Conservation (phyloP, 148 eudicot genomes). For the Agrostemma githago region DNA sequence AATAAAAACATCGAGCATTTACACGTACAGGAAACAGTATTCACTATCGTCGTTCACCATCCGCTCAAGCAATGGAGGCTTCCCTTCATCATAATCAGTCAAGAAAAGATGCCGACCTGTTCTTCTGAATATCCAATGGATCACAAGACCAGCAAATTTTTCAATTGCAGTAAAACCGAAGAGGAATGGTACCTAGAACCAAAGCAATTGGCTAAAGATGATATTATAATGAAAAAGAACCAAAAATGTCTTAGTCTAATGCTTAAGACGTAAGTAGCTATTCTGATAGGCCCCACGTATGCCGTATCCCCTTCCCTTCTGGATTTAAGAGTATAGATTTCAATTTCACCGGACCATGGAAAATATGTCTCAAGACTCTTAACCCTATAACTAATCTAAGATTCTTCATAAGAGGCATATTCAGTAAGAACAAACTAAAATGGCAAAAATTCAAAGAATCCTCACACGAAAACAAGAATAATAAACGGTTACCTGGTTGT, state of each 20-base stretch:
- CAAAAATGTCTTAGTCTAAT: too few species aligned
- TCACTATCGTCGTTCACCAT: slow-evolving; percentile 78
- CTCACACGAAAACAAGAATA: not conserved
- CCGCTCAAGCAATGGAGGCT: slow-evolving; percentile 85
- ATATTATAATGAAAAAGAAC: too few species aligned
- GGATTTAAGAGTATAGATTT: too few species aligned
- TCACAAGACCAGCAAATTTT: slow-evolving; percentile 60
- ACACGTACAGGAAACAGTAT: slow-evolving; percentile 60
- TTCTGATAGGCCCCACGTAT: too few species aligned
- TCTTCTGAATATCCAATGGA: slow-evolving; percentile 87
- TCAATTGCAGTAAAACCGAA: slow-evolving; percentile 80
- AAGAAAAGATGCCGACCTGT: slow-evolving; percentile 93
- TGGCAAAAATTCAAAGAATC: not conserved
- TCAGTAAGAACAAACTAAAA: not conserved
- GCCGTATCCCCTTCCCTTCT: too few species aligned
- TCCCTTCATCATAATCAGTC: slow-evolving; percentile 70
- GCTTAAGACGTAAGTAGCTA: too few species aligned
- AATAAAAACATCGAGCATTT: slow-evolving; percentile 7
- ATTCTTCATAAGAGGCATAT: not conserved
- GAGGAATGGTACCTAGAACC: slow-evolving; percentile 76
- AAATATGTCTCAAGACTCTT: too few species aligned
- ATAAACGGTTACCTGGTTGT: slow-evolving; percentile 57
- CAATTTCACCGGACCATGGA: too few species aligned
- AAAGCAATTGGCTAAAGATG: slow-evolving; percentile 1
- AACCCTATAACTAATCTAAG: not conserved